Conservation (phyloP, 306 rosid species). For the Lagenaria siceraria region DNA sequence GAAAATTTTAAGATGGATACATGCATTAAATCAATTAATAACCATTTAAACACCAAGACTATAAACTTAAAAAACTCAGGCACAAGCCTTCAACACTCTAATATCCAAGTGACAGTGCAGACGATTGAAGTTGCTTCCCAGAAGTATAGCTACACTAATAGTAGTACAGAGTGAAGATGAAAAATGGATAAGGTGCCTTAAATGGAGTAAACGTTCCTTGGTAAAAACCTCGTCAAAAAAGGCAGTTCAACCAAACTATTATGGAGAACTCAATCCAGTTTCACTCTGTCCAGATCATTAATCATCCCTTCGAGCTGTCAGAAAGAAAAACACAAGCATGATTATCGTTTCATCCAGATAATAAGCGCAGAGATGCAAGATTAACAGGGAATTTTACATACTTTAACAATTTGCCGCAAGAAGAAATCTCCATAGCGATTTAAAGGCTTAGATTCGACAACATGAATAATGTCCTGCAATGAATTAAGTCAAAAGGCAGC, state of each 20-base stretch:
- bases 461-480: constrained; percentile 60
- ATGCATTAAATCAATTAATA: background rate
- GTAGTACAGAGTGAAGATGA: constrained; percentile 5
- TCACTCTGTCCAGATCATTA: constrained; percentile 63
- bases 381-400: constrained; percentile 15
- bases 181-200: background rate
- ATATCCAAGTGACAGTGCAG: background rate
- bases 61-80: background rate
- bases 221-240: constrained; percentile 1
- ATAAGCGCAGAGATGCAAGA: background rate
- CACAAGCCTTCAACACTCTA: constrained; percentile 3
- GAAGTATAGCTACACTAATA: background rate
- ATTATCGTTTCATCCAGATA: background rate
- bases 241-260: background rate
- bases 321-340: background rate
- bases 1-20: background rate
- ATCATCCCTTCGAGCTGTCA: constrained; percentile 77
- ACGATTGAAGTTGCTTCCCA: background rate
- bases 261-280: constrained; percentile 45
- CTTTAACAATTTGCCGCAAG: constrained; percentile 86
- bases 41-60: background rate
- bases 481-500: constrained; percentile 4
- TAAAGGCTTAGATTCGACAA: constrained; percentile 55
- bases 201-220: background rate
- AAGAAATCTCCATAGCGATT: constrained; percentile 81